These are phyloP conservation scores for Serendipita sp. DNA, from an alignment of 768 basidiomycete genomes.

Conservation along the genomic window DNA sequence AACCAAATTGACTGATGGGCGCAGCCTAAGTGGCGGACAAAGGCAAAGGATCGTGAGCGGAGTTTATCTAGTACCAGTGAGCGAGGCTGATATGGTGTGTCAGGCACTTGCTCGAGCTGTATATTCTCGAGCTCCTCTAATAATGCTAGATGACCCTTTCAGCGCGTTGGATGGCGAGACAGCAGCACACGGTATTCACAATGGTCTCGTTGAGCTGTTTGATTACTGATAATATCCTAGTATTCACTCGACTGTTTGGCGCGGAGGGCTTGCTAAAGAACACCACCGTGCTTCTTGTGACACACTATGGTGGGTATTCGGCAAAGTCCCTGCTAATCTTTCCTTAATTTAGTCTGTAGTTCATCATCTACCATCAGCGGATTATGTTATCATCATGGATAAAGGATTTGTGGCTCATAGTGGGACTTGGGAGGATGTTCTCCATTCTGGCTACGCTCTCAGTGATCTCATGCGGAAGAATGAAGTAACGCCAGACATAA, in stretches of 20 bases:
- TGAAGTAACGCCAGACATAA: neutral
- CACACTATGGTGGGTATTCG: neutral
- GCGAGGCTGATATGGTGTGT: neutral
- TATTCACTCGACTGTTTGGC: neutral
- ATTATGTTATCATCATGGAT: neutral
- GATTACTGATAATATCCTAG: neutral
- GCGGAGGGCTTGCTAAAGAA: neutral
- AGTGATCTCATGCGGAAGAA: neutral
- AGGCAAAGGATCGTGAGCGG: slow-evolving; percentile 1
- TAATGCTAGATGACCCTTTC: slow-evolving; percentile 3
- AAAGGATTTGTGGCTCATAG: neutral
- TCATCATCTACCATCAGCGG: slow-evolving; percentile 4
- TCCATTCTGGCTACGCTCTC: neutral
- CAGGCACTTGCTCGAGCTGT: slow-evolving; percentile 5
- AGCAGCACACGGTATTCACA: neutral
- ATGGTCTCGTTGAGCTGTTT: too few relatives aligned
- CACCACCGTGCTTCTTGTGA: neutral
- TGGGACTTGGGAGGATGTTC: neutral
- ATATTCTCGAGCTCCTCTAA: neutral
- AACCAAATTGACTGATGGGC: slow-evolving; percentile 15
- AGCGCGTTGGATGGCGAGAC: neutral
- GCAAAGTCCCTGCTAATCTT: neutral
- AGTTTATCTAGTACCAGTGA: neutral
- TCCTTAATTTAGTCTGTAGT: neutral
- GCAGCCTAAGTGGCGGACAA: slow-evolving; percentile 1